Evolutionary conservation across 2,329 filamentous ascomycete species (phyloP).

Genomic region (Ascocoryne sarcoides): DNA sequence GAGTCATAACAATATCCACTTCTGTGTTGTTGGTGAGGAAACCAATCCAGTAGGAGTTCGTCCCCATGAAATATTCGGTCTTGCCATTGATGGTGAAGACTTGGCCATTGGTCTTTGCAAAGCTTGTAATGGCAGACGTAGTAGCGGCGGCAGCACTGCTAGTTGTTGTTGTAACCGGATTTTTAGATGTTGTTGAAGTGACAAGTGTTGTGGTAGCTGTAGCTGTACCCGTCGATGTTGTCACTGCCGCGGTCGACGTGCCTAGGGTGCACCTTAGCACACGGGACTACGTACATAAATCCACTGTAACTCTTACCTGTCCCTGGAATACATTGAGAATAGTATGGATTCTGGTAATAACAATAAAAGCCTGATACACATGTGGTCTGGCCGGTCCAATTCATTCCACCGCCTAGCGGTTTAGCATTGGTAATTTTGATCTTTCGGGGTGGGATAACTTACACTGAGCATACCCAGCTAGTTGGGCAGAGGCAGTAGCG

Average conservation of each 20-base stretch:
- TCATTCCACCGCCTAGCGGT: constrained; percentile 8
- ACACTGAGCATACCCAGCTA: constrained; percentile 10
- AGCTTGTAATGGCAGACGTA: constrained; percentile 11
- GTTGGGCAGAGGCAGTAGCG: neutral
- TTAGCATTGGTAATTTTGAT: neutral
- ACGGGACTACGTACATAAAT: too few species aligned
- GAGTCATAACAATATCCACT: constrained; percentile 41
- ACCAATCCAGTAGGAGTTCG: constrained; percentile 47
- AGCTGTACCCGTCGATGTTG: neutral
- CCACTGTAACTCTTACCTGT: constrained; percentile 5
- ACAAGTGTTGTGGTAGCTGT: constrained; percentile 4
- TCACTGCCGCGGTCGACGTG: neutral
- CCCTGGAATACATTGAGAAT: constrained; percentile 14
- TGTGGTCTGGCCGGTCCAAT: constrained; percentile 8
- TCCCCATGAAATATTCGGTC: constrained; percentile 43
- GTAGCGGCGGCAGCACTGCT: constrained; percentile 4
- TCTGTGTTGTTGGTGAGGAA: constrained; percentile 46
- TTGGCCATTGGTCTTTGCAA: constrained; percentile 22
- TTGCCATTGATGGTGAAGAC: constrained; percentile 36
- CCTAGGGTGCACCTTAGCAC: neutral
- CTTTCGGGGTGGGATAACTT: neutral
- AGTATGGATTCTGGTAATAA: constrained; percentile 10
- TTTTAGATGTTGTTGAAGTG: constrained; percentile 4
- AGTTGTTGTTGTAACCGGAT: constrained; percentile 6
- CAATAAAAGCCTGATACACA: constrained; percentile 14